A percentile compares a stretch with the other conserved stretches of the same genome.
phyloP scores from a whole-genome alignment of 768 basidiomycete genomes.

The Naganishia kalamii region DNA sequence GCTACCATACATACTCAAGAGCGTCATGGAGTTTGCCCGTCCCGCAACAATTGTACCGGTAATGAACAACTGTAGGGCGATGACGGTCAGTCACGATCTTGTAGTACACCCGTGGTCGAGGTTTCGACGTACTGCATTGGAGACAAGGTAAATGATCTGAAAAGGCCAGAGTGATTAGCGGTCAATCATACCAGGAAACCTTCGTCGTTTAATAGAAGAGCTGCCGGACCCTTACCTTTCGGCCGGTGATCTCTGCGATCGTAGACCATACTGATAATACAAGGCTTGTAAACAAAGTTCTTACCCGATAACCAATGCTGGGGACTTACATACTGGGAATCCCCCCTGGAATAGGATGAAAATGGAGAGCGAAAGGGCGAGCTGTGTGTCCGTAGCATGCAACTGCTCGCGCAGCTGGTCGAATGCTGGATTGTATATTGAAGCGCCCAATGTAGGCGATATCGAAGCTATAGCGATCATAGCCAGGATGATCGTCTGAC shows the following conservation, averaged over 20 bases:
- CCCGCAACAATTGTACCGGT: conserved; percentile 40
- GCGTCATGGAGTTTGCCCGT: conserved; percentile 38
- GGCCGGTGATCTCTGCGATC: conserved; percentile 29
- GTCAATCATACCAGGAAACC: neutral
- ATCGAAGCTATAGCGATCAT: conserved; percentile 33
- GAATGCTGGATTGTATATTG: conserved; percentile 47
- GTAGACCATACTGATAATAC: conserved; percentile 20
- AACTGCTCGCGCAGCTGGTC: conserved; percentile 42
- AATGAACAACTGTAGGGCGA: conserved; percentile 35
- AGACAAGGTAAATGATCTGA: conserved; percentile 37
- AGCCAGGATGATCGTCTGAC: conserved; percentile 28
- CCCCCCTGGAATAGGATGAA: conserved; percentile 41
- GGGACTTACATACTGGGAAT: conserved; percentile 23
- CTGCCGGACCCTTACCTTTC: conserved; percentile 28
- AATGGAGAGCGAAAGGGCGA: conserved; percentile 42
- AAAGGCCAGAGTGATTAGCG: neutral
- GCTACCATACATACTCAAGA: conserved; percentile 41
- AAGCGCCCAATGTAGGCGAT: conserved; percentile 43
- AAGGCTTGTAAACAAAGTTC: neutral
- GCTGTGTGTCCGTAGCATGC: conserved; percentile 39
- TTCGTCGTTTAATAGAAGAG: neutral
- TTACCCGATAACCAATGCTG: neutral
- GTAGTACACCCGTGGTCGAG: neutral
- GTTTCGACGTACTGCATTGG: conserved; percentile 36
- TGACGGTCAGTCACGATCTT: neutral